Percentiles rank a stretch among this genome's conserved stretches.
phyloP scores from a whole-genome alignment of 192 early-diverging fungal genomes.

The Funneliformis mosseae region DNA sequence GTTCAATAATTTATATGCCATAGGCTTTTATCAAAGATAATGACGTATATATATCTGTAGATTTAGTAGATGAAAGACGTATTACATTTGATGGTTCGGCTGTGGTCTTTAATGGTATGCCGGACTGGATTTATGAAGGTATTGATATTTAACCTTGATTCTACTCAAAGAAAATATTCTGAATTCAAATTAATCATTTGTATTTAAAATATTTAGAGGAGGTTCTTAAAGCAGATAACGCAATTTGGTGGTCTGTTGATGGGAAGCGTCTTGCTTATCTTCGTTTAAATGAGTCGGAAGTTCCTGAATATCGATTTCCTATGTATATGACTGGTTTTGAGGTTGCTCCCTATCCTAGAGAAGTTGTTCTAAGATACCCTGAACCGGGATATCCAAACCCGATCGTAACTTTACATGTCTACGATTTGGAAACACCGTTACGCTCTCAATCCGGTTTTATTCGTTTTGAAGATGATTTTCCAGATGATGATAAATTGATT shows the following conservation, averaged over 20 bases:
- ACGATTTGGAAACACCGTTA: constrained; percentile 44
- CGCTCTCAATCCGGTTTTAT: constrained; percentile 34
- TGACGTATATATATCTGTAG: constrained; percentile 78
- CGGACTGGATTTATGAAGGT: constrained; percentile 97
- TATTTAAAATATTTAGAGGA: constrained; percentile 63
- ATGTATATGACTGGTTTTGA: constrained; percentile 64
- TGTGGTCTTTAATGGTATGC: constrained; percentile 86
- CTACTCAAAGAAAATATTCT: background rate
- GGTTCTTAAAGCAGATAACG: constrained; percentile 64
- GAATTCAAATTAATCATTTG: background rate
- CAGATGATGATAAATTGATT: constrained; percentile 74
- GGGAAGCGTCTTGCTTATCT: constrained; percentile 77
- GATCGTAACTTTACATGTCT: constrained; percentile 72
- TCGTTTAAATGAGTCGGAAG: constrained; percentile 82
- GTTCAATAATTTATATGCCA: background rate
- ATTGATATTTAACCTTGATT: constrained; percentile 9
- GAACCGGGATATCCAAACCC: constrained; percentile 90
- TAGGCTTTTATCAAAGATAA: constrained; percentile 85
- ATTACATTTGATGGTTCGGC: constrained; percentile 85
- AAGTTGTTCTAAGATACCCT: constrained; percentile 83
- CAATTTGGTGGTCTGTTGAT: constrained; percentile 91
- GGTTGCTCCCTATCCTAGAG: constrained; percentile 65
- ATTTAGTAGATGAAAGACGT: constrained; percentile 66
- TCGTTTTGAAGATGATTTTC: constrained; percentile 48
- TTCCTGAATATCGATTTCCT: constrained; percentile 78